A percentile compares a stretch with the other conserved stretches of the same genome.
Conservation (phyloP, 2,329 filamentous ascomycete species). For the Fusarium pilosicola region DNA sequence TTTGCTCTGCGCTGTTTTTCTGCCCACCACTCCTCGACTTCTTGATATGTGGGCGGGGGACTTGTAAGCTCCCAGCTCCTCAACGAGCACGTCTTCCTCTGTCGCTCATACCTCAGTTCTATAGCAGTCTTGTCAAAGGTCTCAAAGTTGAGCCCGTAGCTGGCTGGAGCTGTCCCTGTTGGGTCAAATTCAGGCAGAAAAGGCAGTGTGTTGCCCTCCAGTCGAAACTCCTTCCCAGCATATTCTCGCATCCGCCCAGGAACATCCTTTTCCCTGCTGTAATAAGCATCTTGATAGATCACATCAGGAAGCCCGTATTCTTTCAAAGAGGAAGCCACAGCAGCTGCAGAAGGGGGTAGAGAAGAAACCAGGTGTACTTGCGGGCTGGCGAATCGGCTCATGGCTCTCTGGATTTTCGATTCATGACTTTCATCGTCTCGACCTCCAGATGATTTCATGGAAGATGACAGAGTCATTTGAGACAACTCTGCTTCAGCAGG, state of each 20-base stretch:
- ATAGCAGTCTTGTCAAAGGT: conserved; percentile 62
- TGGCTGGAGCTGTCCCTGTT: conserved; percentile 63
- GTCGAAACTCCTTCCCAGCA: conserved; percentile 84
- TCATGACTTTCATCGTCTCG: conserved; percentile 4
- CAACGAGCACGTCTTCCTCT: conserved; percentile 62
- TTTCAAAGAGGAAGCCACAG: conserved; percentile 37
- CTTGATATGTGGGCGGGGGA: conserved; percentile 74
- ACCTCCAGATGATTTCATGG: conserved; percentile 20
- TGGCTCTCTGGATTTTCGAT: conserved; percentile 25
- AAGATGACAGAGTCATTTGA: conserved; percentile 20
- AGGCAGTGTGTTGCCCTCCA: conserved; percentile 78
- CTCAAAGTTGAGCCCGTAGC: conserved; percentile 62
- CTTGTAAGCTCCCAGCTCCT: conserved; percentile 79
- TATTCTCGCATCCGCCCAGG: conserved; percentile 82
- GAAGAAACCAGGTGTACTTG: conserved; percentile 40
- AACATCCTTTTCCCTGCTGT: conserved; percentile 85
- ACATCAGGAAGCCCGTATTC: conserved; percentile 64
- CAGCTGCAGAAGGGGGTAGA: conserved; percentile 43
- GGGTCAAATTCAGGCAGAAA: conserved; percentile 84
- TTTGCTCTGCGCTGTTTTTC: conserved; percentile 43
- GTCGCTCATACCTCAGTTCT: conserved; percentile 60
- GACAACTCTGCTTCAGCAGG: background rate
- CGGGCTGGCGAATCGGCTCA: conserved; percentile 14
- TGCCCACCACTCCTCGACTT: conserved; percentile 76
- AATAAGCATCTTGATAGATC: conserved; percentile 87